Evolutionary conservation across 176 grass and related monocot genomes (phyloP), one percentile per base, ranked within the genome.

Genomic region (Oryza longistaminata): DNA sequence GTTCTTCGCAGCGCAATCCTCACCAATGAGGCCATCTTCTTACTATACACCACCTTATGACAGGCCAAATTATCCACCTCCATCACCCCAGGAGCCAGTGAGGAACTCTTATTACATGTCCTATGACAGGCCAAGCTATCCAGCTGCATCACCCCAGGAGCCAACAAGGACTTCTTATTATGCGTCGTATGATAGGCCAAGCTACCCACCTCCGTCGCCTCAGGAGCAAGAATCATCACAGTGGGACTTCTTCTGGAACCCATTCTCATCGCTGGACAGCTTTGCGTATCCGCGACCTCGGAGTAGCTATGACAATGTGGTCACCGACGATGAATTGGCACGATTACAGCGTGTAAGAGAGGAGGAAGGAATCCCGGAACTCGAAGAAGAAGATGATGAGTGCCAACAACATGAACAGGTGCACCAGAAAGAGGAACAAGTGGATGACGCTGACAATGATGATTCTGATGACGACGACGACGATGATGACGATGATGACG

Each of bases 301-400:
- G 81, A 88, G 61, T 49, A 78, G 78, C 87, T 87, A 90, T 74
- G 88, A 94, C 58, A 86, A 85, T 85, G 76, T 88, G 29, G 83
- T 88, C 25, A 92, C 81, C 44, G 91, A 99, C 13, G 96, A 99
- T 91, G 96, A 99, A 70, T 84, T 96, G 66, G 93, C 91, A 11
- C 68, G 88, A 53, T 83, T 99, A 55, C 92, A 94, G 74, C 86
- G 49, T 76, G 96, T 99, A 69, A 89, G 93, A 75, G 93, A 99
- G 84, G 90, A 98, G 87, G 96, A 99, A 92, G 96, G 93, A 26
- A 99, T 99, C 86, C 96, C 96, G 15, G 96, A 99, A 83, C 89
- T 99, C 15, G 96, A 99, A 88, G 93, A 96, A 66, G 96, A 96
- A 87, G 93, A 82, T 39, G 93, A 76, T 14, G 85, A 86, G 55